Conservation (phyloP, 108 stramenopile genomes). For the Bacterosira constricta region DNA sequence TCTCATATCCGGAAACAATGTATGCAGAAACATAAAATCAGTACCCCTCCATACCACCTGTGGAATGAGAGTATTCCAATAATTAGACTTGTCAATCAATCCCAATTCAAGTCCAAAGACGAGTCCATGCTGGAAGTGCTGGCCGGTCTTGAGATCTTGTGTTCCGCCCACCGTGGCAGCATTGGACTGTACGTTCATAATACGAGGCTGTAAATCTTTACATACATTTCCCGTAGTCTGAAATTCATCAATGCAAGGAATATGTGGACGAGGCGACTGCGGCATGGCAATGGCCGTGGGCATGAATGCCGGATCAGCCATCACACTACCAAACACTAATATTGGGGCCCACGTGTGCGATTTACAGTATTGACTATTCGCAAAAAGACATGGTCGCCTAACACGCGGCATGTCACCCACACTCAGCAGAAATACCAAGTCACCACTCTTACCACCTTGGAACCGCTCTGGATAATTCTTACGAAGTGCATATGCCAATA, state of each 20-base stretch:
- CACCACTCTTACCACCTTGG: neutral
- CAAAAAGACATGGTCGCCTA: constrained; percentile 8
- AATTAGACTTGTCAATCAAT: constrained; percentile 13
- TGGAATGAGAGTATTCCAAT: constrained; percentile 24
- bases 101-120: no score
- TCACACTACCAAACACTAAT: no score
- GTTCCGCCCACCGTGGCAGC: no score
- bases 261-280: constrained; percentile 1
- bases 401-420: constrained; percentile 42
- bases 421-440: constrained; percentile 26
- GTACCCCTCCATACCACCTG: constrained; percentile 29
- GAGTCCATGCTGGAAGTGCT: no score
- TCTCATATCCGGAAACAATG: neutral
- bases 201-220: constrained; percentile 1
- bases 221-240: neutral
- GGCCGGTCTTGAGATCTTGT: no score
- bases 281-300: constrained; percentile 33
- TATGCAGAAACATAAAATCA: neutral
- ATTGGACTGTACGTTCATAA: neutral
- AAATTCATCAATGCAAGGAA: constrained; percentile 1
- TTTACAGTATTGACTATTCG: neutral
- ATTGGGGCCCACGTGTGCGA: neutral
- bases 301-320: no score
- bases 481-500: constrained; percentile 28
- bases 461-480: constrained; percentile 45